Evolutionary conservation across 768 basidiomycete species (phyloP), one percentile per base, ranked within the genome.

Genomic region (Lentinus brumalis): DNA sequence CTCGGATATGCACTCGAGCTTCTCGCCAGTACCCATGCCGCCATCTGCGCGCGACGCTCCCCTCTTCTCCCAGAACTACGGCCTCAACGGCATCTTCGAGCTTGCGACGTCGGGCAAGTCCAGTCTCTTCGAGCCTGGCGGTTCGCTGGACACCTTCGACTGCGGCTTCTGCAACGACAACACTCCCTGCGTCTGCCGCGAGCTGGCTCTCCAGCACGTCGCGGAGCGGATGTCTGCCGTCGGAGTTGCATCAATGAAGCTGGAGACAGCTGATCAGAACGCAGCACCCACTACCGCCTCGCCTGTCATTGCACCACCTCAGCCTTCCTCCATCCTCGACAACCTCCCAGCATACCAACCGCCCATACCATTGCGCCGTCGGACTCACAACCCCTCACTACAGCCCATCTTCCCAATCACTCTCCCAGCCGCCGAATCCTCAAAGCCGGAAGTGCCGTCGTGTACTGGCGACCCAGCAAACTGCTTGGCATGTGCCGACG

Each of bases 391-490:
- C 64, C 69, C 76, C 15, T 74, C 72, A 5, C 66, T 73, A 39
- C 83, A 81, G 57, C 74, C 83, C 12, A 74, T 89, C 39, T 91
- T 90, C 71, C 81, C 85, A 9, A 73, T 81, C 35, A 63, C 69
- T 46, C 71, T 78, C 53, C 66, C 75, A 26, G 65, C 75, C 35
- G 60, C 62, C 29, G 60, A 68, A 51, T 64, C 71, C 44, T 59
- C 72, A 35, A 67, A 67, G 58, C 53, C 70, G 39, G 62, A 66
- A 29, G 60, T 68, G 15, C 82, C 71, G 30, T 62, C 74, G 38
- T 96, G 94, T 73, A 90, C 92, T 16, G 94, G 94, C 12, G 92
- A 96, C 69, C 94, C 94, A 2, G 80, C 83, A 9, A 94, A 94
- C 73, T 96, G 94, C 70, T 72, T 83, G 54, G 94, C 92, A 4